Evolutionary conservation across 139 green algal species (phyloP).

Genomic region (Coelastrella sp.): DNA sequence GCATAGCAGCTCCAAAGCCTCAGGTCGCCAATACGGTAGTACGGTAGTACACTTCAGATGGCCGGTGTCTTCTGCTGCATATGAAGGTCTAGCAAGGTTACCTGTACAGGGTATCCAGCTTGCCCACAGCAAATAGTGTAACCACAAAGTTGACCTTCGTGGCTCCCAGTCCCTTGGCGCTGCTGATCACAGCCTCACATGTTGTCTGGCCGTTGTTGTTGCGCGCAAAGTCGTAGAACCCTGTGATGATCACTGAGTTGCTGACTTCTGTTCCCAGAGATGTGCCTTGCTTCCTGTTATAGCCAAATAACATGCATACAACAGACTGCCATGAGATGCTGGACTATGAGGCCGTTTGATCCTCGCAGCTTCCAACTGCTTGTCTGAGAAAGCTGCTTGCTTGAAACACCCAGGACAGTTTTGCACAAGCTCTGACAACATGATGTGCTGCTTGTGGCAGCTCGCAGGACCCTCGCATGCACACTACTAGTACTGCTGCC

Average conservation of each 20-base stretch:
- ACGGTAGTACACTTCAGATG: neutral
- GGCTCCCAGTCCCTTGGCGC: constrained; percentile 9
- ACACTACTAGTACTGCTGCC: too few species aligned
- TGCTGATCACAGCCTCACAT: neutral
- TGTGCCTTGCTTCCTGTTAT: neutral
- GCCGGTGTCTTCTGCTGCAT: neutral
- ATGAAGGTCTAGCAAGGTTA: neutral
- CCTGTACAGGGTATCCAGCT: neutral
- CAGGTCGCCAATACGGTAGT: too few species aligned
- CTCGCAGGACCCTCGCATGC: too few species aligned
- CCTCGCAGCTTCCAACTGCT: too few species aligned
- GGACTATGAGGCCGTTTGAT: too few species aligned
- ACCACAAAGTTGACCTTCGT: constrained; percentile 41
- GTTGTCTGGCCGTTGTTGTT: neutral
- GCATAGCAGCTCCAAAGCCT: too few species aligned
- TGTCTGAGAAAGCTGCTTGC: too few species aligned
- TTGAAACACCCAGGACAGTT: too few species aligned
- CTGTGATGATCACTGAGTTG: constrained; percentile 5
- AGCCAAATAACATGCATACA: neutral
- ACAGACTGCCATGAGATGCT: neutral
- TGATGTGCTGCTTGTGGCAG: too few species aligned
- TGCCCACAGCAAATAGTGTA: neutral
- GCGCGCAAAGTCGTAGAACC: neutral
- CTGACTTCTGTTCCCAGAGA: neutral
- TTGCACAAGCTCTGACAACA: too few species aligned